phyloP scores from a whole-genome alignment of 306 rosid genomes.

The Luffa acutangula region DNA sequence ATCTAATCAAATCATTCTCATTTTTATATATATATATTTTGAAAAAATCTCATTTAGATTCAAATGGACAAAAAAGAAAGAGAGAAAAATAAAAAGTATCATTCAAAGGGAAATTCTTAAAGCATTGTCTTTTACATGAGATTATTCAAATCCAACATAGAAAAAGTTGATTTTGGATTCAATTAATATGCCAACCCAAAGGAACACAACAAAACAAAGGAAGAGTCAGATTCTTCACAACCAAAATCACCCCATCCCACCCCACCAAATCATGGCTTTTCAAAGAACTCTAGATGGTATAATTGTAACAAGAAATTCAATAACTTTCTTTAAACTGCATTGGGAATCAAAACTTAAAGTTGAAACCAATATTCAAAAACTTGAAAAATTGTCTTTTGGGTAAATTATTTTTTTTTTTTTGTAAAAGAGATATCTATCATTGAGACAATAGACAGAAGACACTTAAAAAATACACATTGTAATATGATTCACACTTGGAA shows the following conservation, averaged over 20 bases:
- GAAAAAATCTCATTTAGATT: not conserved
- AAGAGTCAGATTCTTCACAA: not conserved
- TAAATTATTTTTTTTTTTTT: not conserved
- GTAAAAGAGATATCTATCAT: not conserved
- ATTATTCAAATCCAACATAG: not conserved
- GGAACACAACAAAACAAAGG: not conserved
- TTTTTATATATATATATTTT: not conserved
- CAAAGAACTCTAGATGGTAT: not conserved
- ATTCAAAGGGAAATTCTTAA: not conserved
- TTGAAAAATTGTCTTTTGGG: not conserved
- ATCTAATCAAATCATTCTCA: not conserved
- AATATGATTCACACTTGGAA: not conserved
- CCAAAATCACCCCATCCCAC: not conserved
- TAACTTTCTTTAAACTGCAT: not conserved
- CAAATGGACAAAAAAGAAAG: not conserved
- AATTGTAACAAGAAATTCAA: not conserved
- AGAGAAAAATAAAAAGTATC: not conserved
- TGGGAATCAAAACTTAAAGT: not conserved
- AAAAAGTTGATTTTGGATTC: not conserved
- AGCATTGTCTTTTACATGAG: not conserved
- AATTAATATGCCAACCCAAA: not conserved
- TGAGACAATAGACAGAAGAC: not conserved
- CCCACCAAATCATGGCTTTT: not conserved
- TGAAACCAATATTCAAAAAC: not conserved
- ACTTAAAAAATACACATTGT: not conserved